Conservation (phyloP, 306 rosid genomes). For the Cercis canadensis region DNA sequence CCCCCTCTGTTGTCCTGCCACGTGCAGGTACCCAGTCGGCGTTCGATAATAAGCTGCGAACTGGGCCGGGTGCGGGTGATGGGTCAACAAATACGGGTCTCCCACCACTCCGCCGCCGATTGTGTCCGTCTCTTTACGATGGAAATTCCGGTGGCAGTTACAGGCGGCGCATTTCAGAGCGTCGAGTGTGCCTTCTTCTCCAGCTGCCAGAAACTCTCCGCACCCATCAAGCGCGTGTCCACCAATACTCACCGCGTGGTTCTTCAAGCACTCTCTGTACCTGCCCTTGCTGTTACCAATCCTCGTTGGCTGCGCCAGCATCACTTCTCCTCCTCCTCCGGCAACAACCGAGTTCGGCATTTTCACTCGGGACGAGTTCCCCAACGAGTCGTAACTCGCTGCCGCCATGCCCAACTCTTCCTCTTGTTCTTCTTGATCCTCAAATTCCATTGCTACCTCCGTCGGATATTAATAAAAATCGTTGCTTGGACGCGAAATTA, state of each 20-base stretch:
- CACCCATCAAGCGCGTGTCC: slow-evolving; percentile 97
- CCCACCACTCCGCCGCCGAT: neutral
- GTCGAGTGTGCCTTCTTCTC: slow-evolving; percentile 74
- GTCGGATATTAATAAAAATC: neutral
- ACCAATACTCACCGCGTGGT: slow-evolving; percentile 85
- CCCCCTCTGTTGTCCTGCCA: slow-evolving; percentile 56
- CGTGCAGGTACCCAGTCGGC: slow-evolving; percentile 78
- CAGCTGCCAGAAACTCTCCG: slow-evolving; percentile 84
- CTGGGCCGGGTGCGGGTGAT: slow-evolving; percentile 54
- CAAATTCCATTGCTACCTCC: slow-evolving; percentile 63
- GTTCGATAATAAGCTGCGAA: slow-evolving; percentile 73
- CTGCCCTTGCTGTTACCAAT: slow-evolving; percentile 41
- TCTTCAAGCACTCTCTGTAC: slow-evolving; percentile 88
- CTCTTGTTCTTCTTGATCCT: slow-evolving; percentile 82
- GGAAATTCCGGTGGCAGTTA: slow-evolving; percentile 96
- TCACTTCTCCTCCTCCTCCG: neutral
- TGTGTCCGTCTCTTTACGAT: slow-evolving; percentile 68
- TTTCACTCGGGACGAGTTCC: slow-evolving; percentile 55
- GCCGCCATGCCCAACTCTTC: slow-evolving; percentile 69
- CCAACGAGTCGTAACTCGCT: slow-evolving; percentile 67
- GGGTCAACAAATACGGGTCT: slow-evolving; percentile 56
- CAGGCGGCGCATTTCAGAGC: slow-evolving; percentile 96
- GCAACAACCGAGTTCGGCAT: slow-evolving; percentile 30
- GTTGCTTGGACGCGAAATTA: neutral
- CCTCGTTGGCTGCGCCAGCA: slow-evolving; percentile 41